Conservation (phyloP, 306 rosid genomes). For the Trichosanthes truncata region DNA sequence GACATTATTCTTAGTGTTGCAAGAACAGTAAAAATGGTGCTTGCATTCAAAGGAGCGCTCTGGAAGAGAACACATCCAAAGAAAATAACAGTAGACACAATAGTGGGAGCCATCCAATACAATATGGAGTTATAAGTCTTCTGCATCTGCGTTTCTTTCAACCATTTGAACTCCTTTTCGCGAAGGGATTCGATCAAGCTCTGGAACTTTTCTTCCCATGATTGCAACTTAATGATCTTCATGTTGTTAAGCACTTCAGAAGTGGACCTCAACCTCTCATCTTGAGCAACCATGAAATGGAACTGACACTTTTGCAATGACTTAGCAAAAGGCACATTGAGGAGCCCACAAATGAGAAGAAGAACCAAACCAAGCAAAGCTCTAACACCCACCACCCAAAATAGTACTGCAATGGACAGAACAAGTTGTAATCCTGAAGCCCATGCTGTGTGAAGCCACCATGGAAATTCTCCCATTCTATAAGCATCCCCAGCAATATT, state of each 20-base stretch:
- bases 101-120: constrained; percentile 68
- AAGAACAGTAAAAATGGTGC: constrained; percentile 67
- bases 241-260: constrained; percentile 71
- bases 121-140: constrained; percentile 31
- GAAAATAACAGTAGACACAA: constrained; percentile 50
- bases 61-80: constrained; percentile 34
- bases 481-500: constrained; percentile 75
- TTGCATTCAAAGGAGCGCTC: constrained; percentile 61
- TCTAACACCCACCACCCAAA: constrained; percentile 47
- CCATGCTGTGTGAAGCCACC: constrained; percentile 74
- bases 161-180: constrained; percentile 51
- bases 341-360: constrained; percentile 42
- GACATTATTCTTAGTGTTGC: constrained; percentile 45
- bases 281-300: constrained; percentile 62
- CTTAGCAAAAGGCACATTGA: constrained; percentile 56
- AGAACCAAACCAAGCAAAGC: constrained; percentile 61
- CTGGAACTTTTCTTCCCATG: constrained; percentile 75
- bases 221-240: constrained; percentile 72
- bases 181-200: constrained; percentile 32
- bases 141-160: constrained; percentile 28
- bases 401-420: constrained; percentile 34
- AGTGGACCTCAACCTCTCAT: constrained; percentile 62
- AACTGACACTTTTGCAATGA: constrained; percentile 42
- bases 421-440: constrained; percentile 27
- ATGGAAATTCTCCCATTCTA: constrained; percentile 76